phyloP scores from a whole-genome alignment of 331 rosid species.

The Quercus phellos region DNA sequence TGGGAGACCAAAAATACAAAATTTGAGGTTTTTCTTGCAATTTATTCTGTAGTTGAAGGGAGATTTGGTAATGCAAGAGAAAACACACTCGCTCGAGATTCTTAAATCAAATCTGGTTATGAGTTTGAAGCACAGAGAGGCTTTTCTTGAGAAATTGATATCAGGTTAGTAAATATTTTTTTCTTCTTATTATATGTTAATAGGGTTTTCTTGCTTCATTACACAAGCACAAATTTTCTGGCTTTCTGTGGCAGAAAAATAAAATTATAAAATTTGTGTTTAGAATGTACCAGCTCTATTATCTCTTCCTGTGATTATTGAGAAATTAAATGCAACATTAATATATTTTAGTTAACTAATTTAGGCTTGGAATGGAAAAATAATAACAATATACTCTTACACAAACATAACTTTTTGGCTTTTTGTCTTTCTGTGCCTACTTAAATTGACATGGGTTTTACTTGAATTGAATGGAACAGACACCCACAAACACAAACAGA shows the following conservation, averaged over 20 bases:
- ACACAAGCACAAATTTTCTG: neutral
- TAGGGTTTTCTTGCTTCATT: neutral
- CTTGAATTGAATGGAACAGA: neutral
- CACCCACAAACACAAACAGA: neutral
- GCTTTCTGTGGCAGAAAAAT: neutral
- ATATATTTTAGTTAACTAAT: neutral
- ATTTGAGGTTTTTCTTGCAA: neutral
- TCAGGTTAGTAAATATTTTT: conserved; percentile 37
- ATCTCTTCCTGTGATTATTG: conserved; percentile 7
- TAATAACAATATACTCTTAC: neutral
- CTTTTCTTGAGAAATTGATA: conserved; percentile 29
- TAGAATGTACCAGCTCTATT: neutral
- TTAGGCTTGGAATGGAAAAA: neutral
- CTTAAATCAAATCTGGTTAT: conserved; percentile 41
- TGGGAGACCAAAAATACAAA: neutral
- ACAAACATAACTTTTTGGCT: neutral
- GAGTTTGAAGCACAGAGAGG: conserved; percentile 53
- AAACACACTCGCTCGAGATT: conserved; percentile 35
- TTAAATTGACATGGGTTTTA: neutral
- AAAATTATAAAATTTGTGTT: neutral
- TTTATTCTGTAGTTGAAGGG: conserved; percentile 45
- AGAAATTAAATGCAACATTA: neutral
- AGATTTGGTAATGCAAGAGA: conserved; percentile 37
- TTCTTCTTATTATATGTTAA: neutral
- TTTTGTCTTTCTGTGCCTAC: too few species aligned